Conservation (phyloP, 2,329 filamentous ascomycete species). For the Metarhizium humberi region DNA sequence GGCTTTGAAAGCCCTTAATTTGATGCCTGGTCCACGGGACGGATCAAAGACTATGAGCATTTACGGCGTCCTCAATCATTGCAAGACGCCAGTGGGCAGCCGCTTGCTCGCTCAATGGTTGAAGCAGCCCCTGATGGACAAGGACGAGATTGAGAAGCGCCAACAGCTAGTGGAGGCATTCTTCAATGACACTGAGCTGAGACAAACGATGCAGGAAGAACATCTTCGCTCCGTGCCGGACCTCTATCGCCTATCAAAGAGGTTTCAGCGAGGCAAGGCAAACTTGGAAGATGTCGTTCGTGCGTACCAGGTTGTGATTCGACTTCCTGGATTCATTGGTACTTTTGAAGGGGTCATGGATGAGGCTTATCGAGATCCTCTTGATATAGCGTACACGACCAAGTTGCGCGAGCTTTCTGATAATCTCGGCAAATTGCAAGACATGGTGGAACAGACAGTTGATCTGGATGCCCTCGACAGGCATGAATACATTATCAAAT, state of each 20-base stretch:
- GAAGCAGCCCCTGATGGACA: constrained; percentile 93
- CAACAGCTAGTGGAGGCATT: constrained; percentile 96
- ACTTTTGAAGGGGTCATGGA: constrained; percentile 94
- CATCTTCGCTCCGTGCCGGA: constrained; percentile 90
- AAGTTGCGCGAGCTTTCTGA: constrained; percentile 71
- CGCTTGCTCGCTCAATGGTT: constrained; percentile 89
- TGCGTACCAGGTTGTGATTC: constrained; percentile 89
- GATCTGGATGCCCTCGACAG: constrained; percentile 92
- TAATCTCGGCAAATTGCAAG: constrained; percentile 75
- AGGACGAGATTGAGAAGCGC: constrained; percentile 77
- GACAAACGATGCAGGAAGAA: constrained; percentile 94
- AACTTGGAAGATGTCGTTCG: constrained; percentile 93
- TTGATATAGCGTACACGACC: constrained; percentile 79
- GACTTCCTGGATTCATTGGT: constrained; percentile 79
- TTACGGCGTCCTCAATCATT: constrained; percentile 90
- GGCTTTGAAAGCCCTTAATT: constrained; percentile 84
- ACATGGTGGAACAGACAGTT: constrained; percentile 98
- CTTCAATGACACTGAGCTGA: constrained; percentile 80
- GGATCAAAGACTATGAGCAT: constrained; percentile 97
- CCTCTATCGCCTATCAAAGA: constrained; percentile 85
- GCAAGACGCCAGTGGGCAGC: constrained; percentile 91
- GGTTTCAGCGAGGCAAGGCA: constrained; percentile 85
- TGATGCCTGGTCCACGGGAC: constrained; percentile 93
- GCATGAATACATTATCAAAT: constrained; percentile 98
- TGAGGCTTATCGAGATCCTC: constrained; percentile 77